These are phyloP conservation scores for Leishmania martiniquensis DNA, from an alignment of 208 protist species.

Conservation along the genomic window DNA sequence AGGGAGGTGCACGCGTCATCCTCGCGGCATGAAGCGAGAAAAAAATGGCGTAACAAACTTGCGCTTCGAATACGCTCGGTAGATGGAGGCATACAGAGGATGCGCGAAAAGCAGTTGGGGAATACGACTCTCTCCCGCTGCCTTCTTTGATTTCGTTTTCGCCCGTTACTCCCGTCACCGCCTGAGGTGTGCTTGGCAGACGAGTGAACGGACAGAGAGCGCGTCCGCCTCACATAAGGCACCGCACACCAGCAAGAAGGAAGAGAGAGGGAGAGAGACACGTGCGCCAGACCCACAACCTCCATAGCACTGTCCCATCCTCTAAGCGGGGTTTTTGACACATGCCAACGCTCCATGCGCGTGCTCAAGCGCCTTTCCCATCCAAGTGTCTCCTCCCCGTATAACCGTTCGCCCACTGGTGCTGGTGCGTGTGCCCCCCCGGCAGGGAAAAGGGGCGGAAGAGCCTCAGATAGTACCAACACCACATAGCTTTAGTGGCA, in stretches of 20 bases:
- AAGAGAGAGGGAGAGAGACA: neutral
- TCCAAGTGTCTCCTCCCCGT: neutral
- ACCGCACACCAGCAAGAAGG: neutral
- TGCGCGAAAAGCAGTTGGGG: neutral
- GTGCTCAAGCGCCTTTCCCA: neutral
- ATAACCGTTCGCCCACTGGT: neutral
- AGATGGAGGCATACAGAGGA: neutral
- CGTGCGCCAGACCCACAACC: neutral
- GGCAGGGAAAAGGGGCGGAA: neutral
- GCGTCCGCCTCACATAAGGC: neutral
- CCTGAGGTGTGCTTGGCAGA: neutral
- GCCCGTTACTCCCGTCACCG: no score
- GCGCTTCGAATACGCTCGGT: neutral
- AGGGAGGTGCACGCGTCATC: neutral
- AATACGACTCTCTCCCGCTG: neutral
- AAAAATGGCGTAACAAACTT: neutral
- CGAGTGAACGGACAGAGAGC: neutral
- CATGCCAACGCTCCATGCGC: no score
- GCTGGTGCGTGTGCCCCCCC: neutral
- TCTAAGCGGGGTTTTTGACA: neutral
- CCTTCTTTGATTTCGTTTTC: neutral
- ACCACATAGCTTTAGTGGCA: neutral
- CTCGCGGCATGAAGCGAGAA: neutral
- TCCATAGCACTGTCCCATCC: neutral
- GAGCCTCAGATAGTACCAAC: neutral